These are phyloP conservation scores for Phytophthora agathidicida DNA, from an alignment of 352 stramenopile species.

Conservation along the genomic window DNA sequence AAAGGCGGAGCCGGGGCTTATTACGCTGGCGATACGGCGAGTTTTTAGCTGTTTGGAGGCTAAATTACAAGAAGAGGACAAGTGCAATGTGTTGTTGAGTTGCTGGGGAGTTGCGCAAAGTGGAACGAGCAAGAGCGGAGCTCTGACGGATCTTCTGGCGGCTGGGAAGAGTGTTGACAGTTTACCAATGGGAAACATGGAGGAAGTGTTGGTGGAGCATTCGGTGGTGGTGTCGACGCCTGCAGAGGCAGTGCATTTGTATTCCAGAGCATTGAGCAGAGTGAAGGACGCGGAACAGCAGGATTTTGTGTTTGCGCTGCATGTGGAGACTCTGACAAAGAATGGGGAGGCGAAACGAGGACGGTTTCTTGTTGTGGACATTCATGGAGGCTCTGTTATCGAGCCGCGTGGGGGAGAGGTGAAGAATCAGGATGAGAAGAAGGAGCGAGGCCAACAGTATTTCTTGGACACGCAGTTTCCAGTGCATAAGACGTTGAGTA, in stretches of 20 bases:
- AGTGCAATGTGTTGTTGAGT: conserved; percentile 30
- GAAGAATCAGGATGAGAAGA: conserved; percentile 2
- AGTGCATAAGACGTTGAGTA: conserved; percentile 44
- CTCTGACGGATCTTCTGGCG: conserved; percentile 24
- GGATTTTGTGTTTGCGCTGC: conserved; percentile 54
- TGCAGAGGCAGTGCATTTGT: conserved; percentile 42
- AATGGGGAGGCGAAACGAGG: conserved; percentile 37
- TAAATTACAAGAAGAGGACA: background rate
- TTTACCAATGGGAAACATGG: conserved; percentile 1
- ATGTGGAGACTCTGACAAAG: conserved; percentile 44
- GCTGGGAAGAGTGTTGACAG: background rate
- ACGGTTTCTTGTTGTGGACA: conserved; percentile 51
- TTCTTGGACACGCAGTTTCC: conserved; percentile 72
- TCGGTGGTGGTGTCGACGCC: conserved; percentile 34
- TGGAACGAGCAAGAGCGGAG: conserved; percentile 1
- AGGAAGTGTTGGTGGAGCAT: conserved; percentile 28
- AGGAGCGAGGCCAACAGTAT: conserved; percentile 19
- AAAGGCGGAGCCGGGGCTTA: conserved; percentile 24
- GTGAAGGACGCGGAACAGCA: conserved; percentile 14
- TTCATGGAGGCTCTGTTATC: conserved; percentile 55
- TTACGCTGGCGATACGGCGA: conserved; percentile 43
- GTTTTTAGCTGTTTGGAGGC: conserved; percentile 37
- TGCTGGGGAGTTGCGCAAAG: conserved; percentile 23
- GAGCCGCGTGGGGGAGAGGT: conserved; percentile 29
- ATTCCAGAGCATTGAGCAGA: conserved; percentile 31